Evolutionary conservation across 495 filamentous ascomycete genomes (phyloP).

Genomic region (Talaromyces adpressus): DNA sequence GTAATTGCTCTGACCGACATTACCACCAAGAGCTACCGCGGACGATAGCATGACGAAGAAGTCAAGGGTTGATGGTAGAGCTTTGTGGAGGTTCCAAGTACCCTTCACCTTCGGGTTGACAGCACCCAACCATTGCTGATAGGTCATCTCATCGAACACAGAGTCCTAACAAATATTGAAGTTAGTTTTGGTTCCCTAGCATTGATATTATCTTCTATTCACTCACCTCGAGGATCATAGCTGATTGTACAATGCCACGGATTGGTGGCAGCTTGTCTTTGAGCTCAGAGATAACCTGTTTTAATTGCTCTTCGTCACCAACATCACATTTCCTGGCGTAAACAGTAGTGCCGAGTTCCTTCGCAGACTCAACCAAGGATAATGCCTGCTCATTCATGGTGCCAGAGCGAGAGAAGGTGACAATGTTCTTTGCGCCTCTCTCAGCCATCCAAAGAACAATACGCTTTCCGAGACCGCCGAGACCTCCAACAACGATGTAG

Average conservation of each 20-base stretch:
- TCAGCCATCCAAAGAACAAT: conserved; percentile 51
- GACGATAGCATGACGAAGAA: conserved; percentile 47
- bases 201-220: too few relatives aligned
- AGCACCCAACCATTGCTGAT: conserved; percentile 38
- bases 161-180: conserved; percentile 33
- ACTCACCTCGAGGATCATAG: conserved; percentile 35
- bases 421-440: conserved; percentile 47
- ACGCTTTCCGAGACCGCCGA: conserved; percentile 34
- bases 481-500: conserved; percentile 38
- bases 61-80: conserved; percentile 25
- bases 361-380: conserved; percentile 8
- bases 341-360: conserved; percentile 19
- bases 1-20: conserved; percentile 39
- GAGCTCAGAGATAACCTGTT: conserved; percentile 12
- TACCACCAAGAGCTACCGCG: conserved; percentile 33
- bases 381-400: background rate
- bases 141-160: conserved; percentile 50
- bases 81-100: conserved; percentile 32
- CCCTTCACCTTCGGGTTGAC: conserved; percentile 31
- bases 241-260: conserved; percentile 44
- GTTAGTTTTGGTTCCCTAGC: background rate
- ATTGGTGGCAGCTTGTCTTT: conserved; percentile 38
- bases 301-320: conserved; percentile 14
- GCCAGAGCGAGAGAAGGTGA: conserved; percentile 46
- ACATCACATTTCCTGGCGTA: conserved; percentile 32